phyloP scores from a whole-genome alignment of 23 red algal genomes.

The Cyanidioschyzon merolae region DNA sequence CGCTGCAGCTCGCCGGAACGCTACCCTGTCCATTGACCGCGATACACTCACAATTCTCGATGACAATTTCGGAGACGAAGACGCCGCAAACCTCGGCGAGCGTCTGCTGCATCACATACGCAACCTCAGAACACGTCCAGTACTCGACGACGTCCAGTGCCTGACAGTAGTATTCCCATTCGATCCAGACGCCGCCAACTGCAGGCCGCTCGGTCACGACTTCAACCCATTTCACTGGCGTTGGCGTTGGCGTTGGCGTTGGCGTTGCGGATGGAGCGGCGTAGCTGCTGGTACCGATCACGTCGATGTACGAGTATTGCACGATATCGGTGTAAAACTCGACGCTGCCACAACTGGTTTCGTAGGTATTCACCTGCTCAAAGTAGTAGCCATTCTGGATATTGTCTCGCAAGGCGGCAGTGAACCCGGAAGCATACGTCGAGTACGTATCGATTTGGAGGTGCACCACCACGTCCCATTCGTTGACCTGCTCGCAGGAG shows the following conservation, averaged over 20 bases:
- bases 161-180: not conserved
- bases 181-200: conserved; percentile 11
- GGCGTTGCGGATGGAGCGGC: not conserved
- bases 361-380: not conserved
- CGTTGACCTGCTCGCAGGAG: conserved; percentile 1
- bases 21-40: not conserved
- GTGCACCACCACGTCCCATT: conserved; percentile 11
- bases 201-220: not conserved
- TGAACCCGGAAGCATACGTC: not conserved
- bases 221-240: conserved; percentile 9
- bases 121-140: conserved; percentile 1
- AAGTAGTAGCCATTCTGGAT: not conserved
- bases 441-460: not conserved
- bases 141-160: conserved; percentile 1
- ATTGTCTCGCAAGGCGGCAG: not conserved
- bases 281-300: not conserved
- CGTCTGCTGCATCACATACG: conserved; percentile 7
- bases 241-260: not conserved
- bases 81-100: not conserved
- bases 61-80: not conserved
- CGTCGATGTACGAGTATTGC: conserved; percentile 2
- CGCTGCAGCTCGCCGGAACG: not conserved
- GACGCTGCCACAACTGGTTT: not conserved
- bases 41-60: not conserved
- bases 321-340: conserved; percentile 6